Percentiles rank a stretch among this genome's conserved stretches.
phyloP scores from a whole-genome alignment of 371 early-diverging fungal genomes.

The Haplosporangium sp. region DNA sequence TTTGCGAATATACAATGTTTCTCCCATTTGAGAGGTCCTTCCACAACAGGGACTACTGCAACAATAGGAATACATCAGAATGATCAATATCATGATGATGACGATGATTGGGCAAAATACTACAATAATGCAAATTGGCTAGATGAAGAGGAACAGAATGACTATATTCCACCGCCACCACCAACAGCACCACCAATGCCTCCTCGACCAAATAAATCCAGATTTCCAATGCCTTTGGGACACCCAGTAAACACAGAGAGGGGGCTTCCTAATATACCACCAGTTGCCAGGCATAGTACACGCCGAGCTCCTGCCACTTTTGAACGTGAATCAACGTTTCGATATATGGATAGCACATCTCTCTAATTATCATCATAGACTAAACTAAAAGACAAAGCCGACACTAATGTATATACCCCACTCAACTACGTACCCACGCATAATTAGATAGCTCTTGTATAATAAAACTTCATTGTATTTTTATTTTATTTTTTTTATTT shows the following conservation, averaged over 20 bases:
- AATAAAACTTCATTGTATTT: neutral
- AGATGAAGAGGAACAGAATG: neutral
- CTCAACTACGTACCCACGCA: neutral
- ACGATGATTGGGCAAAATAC: neutral
- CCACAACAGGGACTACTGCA: neutral
- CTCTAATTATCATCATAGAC: no score
- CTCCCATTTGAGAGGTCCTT: slow-evolving; percentile 4
- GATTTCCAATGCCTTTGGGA: neutral
- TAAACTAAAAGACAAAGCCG: neutral
- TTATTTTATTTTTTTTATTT: neutral
- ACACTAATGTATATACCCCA: neutral
- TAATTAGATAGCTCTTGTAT: neutral
- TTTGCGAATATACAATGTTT: neutral
- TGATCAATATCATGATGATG: slow-evolving; percentile 2
- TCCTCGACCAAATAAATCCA: neutral
- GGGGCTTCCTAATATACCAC: neutral
- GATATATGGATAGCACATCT: neutral
- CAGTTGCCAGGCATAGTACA: neutral
- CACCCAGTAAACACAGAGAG: neutral
- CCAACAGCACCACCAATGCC: neutral
- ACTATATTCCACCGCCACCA: slow-evolving; percentile 5
- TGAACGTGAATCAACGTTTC: slow-evolving; percentile 11
- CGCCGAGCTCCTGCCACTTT: slow-evolving; percentile 8
- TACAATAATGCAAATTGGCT: neutral
- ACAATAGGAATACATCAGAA: neutral